These are phyloP conservation scores for Sarocladium strictum DNA, from an alignment of 2,329 filamentous ascomycete genomes.

Conservation along the genomic window DNA sequence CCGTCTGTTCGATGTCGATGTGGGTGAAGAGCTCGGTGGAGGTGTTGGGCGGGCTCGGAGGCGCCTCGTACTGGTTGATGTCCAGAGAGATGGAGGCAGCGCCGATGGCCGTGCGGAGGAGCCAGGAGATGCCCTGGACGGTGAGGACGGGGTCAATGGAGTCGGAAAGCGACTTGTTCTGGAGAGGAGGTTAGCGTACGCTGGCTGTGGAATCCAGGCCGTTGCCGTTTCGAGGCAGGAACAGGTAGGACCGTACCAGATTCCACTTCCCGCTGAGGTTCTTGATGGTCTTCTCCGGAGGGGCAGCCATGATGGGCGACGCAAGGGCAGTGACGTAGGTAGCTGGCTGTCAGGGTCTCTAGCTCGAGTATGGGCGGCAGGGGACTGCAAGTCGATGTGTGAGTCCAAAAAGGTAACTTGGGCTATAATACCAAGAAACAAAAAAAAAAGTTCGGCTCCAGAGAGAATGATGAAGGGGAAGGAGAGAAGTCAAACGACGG, in stretches of 20 bases:
- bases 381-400: too few species aligned
- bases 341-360: too few species aligned
- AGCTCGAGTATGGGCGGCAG: too few species aligned
- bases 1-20: slow-evolving; percentile 69
- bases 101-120: slow-evolving; percentile 66
- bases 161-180: slow-evolving; percentile 75
- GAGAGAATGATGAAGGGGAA: too few species aligned
- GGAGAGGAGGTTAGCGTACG: slow-evolving; percentile 4
- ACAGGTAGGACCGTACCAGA: slow-evolving; percentile 48
- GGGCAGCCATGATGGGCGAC: slow-evolving; percentile 61
- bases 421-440: too few species aligned
- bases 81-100: slow-evolving; percentile 63
- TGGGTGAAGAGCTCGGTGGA: slow-evolving; percentile 41
- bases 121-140: slow-evolving; percentile 66
- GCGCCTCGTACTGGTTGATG: slow-evolving; percentile 48
- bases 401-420: too few species aligned
- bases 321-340: not conserved
- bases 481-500: not conserved
- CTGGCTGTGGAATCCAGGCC: not conserved
- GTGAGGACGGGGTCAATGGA: slow-evolving; percentile 61
- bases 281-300: slow-evolving; percentile 57
- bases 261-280: slow-evolving; percentile 65
- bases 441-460: too few species aligned
- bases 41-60: slow-evolving; percentile 34
- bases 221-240: too few species aligned